These are phyloP conservation scores for Tuber borchii DNA, from an alignment of 495 filamentous ascomycete genomes.

Conservation along the genomic window DNA sequence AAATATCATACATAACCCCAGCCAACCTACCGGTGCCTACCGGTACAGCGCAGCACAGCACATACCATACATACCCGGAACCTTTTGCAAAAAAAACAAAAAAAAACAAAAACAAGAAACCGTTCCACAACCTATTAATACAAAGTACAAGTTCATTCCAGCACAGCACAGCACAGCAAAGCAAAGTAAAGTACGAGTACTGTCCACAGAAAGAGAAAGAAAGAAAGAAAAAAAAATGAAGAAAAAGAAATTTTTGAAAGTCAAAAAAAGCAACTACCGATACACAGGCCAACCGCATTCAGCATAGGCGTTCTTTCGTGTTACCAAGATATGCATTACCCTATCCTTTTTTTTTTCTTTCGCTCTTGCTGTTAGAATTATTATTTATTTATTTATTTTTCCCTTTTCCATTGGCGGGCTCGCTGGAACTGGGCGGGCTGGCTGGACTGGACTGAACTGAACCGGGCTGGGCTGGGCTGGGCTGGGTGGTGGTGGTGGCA, in stretches of 20 bases:
- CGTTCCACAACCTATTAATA: neutral
- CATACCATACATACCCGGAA: neutral
- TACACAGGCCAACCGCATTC: neutral
- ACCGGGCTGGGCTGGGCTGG: no score
- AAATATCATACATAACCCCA: neutral
- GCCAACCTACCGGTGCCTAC: neutral
- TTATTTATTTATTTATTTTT: neutral
- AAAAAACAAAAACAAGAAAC: neutral
- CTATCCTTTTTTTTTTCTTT: neutral
- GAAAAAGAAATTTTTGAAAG: neutral
- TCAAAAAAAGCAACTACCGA: neutral
- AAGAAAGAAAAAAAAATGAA: neutral
- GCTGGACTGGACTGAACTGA: no score
- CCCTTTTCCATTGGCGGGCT: neutral
- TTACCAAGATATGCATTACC: neutral
- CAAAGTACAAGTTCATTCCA: neutral
- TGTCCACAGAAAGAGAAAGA: neutral
- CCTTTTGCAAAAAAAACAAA: neutral
- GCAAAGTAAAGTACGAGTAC: neutral
- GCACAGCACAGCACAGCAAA: neutral
- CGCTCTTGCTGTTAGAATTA: neutral
- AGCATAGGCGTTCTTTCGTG: neutral
- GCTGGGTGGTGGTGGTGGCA: neutral
- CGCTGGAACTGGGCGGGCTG: no score
- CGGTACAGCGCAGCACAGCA: neutral